phyloP scores from a whole-genome alignment of 768 basidiomycete genomes.

The Kwoniella bestiolae region DNA sequence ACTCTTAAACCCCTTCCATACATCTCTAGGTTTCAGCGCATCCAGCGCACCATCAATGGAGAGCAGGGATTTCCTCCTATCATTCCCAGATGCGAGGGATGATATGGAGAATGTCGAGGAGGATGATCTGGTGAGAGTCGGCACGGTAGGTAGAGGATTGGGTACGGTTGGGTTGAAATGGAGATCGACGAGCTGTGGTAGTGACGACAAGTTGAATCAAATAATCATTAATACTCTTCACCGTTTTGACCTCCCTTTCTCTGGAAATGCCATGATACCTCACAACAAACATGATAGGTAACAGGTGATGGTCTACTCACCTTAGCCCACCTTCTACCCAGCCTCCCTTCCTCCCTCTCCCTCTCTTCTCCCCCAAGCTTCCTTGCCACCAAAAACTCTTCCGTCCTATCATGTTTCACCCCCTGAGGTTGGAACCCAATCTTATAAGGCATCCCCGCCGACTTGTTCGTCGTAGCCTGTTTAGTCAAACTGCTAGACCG shows the following conservation, averaged over 20 bases:
- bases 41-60: conserved; percentile 59
- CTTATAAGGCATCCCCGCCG: conserved; percentile 65
- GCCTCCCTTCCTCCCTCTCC: conserved; percentile 77
- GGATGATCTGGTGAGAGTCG: conserved; percentile 64
- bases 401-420: conserved; percentile 76
- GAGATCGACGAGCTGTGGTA: conserved; percentile 59
- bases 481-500: conserved; percentile 35
- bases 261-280: too few relatives aligned
- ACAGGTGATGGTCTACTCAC: conserved; percentile 61
- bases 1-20: conserved; percentile 68
- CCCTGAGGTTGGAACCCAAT: conserved; percentile 94
- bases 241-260: too few relatives aligned
- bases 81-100: conserved; percentile 1
- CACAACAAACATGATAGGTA: too few relatives aligned
- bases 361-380: conserved; percentile 59
- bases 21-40: conserved; percentile 68
- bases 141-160: conserved; percentile 34
- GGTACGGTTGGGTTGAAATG: conserved; percentile 59
- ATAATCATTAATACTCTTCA: background rate
- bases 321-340: conserved; percentile 87
- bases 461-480: conserved; percentile 16
- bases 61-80: conserved; percentile 37
- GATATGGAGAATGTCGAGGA: conserved; percentile 68
- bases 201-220: background rate
- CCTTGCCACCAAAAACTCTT: conserved; percentile 69